Evolutionary conservation across 306 rosid genomes (phyloP), one percentile per base, ranked within the genome.

Genomic region (Lotus japonicus): DNA sequence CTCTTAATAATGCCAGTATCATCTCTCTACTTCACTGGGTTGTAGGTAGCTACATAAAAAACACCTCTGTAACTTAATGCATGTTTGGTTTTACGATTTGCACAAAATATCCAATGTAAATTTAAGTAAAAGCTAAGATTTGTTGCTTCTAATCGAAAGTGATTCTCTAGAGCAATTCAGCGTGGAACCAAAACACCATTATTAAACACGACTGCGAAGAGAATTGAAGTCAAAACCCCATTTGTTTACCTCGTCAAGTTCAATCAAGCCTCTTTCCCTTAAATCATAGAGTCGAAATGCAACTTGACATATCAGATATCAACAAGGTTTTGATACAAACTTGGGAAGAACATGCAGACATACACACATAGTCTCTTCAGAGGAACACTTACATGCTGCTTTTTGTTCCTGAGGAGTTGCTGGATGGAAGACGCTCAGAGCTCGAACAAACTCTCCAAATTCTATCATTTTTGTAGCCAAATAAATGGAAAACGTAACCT

Each of bases 381-480:
- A 43, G 57, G 41, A 78, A 62, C 26, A 21, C 26, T 13, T 83
- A 83, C 90, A 74, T 38, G 65, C 70, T 58, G 74, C 81, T 33
- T 88, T 88, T 65, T 79, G 79, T 51, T 57, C 50, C 66, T 69
- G 81, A 12, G 87, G 79, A 7, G 95, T 74, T 68, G 74, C 69
- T 44, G 85, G 88, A 71, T 88, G 95, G 75, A 85, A 88, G 28
- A 83, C 71, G 16, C 81, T 81, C n/a, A 88, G 65, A 64, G 79
- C 77, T 74, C 72, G 72, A 72, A 88, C 78, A 64, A 88, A 83
- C 74, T 83, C 90, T 54, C 69, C 82, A 55, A 83, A 88, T 57
- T 72, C 87, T 57, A 83, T 77, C 81, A 16, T 77, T 79, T 58
- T 83, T 83, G 11, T 72, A 12, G 74, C 83, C 87, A 58, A 85